Evolutionary conservation across 805 yeast species (phyloP).

Genomic region (Nakazawaea ernobii): DNA sequence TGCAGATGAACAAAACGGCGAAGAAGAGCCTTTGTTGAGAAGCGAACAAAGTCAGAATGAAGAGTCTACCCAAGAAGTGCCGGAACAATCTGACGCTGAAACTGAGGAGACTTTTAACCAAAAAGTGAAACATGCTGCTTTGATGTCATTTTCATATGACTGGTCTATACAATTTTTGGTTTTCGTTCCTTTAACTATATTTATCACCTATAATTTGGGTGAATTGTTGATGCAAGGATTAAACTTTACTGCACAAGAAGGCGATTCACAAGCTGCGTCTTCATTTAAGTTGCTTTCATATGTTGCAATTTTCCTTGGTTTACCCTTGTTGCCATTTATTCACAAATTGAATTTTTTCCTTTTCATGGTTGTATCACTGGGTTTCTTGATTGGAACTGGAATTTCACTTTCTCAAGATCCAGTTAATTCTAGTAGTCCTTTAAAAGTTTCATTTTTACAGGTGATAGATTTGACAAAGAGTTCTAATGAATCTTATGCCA

Average conservation of each 20-base stretch:
- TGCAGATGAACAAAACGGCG: background rate
- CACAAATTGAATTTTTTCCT: conserved; percentile 58
- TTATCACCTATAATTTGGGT: conserved; percentile 49
- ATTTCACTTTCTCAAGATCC: conserved; percentile 41
- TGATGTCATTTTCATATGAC: conserved; percentile 56
- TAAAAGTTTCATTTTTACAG: conserved; percentile 70
- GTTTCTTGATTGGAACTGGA: conserved; percentile 32
- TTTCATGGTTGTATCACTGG: conserved; percentile 31
- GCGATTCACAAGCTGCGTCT: conserved; percentile 33
- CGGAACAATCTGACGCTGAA: conserved; percentile 11
- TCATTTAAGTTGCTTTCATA: conserved; percentile 30
- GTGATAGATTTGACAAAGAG: conserved; percentile 39
- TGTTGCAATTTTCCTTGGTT: conserved; percentile 31
- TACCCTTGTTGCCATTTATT: conserved; percentile 61
- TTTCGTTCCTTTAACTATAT: conserved; percentile 59
- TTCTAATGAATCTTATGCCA: conserved; percentile 31
- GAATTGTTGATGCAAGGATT: conserved; percentile 56
- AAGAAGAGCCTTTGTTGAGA: background rate
- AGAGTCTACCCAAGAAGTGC: background rate
- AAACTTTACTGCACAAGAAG: conserved; percentile 69
- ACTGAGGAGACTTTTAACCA: conserved; percentile 20
- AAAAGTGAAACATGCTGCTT: conserved; percentile 23
- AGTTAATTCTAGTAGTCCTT: conserved; percentile 56
- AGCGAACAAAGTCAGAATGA: background rate
- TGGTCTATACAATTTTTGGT: conserved; percentile 75